Evolutionary conservation across 2,329 filamentous ascomycete genomes (phyloP).

Genomic region (Tricladium varicosporioides): DNA sequence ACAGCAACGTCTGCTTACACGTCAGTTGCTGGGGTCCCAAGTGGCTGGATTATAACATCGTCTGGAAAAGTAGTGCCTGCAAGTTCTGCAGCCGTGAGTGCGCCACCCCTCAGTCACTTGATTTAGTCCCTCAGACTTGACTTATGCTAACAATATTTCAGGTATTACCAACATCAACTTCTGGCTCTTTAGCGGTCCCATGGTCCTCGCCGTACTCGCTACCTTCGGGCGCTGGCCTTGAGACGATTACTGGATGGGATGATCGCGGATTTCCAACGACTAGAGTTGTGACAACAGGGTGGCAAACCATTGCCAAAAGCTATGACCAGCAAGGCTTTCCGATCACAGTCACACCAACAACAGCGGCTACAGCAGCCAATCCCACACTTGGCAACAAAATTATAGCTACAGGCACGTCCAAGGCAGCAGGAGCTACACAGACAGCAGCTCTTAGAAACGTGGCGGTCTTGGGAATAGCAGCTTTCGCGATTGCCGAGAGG

Average conservation of each 20-base stretch:
- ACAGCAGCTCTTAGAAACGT: constrained; percentile 14
- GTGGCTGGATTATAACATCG: constrained; percentile 76
- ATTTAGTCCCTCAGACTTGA: constrained; percentile 4
- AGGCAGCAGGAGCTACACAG: constrained; percentile 14
- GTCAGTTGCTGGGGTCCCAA: constrained; percentile 58
- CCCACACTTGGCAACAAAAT: constrained; percentile 1
- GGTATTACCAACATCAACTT: constrained; percentile 49
- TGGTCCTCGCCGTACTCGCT: constrained; percentile 46
- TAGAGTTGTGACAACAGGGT: constrained; percentile 38
- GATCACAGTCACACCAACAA: constrained; percentile 30
- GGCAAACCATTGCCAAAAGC: constrained; percentile 36
- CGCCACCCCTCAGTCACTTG: constrained; percentile 37
- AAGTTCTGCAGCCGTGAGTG: constrained; percentile 65
- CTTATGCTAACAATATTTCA: constrained; percentile 31
- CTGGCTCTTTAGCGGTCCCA: constrained; percentile 46
- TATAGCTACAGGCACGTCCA: constrained; percentile 21
- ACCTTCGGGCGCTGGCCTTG: constrained; percentile 27
- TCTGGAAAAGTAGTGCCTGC: constrained; percentile 77
- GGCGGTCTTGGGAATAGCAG: constrained; percentile 19
- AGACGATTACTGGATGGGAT: constrained; percentile 44
- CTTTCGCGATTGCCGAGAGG: constrained; percentile 15
- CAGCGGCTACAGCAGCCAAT: background rate
- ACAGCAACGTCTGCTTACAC: constrained; percentile 41
- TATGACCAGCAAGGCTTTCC: constrained; percentile 46
- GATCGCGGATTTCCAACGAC: constrained; percentile 49